Evolutionary conservation across 441 rosid genomes (phyloP).

Genomic region (Erysimum pusillum): DNA sequence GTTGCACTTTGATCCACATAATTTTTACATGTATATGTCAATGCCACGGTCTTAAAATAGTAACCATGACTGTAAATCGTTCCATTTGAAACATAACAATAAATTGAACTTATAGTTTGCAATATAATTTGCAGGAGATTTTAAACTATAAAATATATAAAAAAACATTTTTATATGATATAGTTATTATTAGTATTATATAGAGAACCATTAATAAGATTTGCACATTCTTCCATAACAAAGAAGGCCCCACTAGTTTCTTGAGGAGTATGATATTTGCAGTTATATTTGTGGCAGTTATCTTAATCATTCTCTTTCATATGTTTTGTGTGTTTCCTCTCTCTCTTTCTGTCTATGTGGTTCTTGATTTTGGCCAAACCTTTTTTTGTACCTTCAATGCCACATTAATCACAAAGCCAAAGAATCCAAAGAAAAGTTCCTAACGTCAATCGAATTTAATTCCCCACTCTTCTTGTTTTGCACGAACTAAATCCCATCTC

Average conservation of each 20-base stretch:
- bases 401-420: conserved; percentile 20
- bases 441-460: conserved; percentile 35
- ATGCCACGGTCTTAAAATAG: not conserved
- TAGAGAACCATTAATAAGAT: conserved; percentile 25
- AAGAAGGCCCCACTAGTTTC: conserved; percentile 40
- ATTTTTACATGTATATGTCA: too few relatives aligned
- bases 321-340: conserved; percentile 34
- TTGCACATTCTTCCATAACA: conserved; percentile 46
- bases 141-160: too few relatives aligned
- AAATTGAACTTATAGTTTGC: not conserved
- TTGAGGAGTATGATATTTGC: conserved; percentile 39
- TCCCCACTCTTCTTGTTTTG: not conserved
- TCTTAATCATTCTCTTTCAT: conserved; percentile 42
- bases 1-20: conserved; percentile 2
- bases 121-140: too few relatives aligned
- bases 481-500: conserved; percentile 33
- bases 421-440: conserved; percentile 3
- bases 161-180: not conserved
- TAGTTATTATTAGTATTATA: too few relatives aligned
- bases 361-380: conserved; percentile 38
- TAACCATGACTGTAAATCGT: not conserved
- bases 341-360: not conserved
- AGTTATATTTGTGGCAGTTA: conserved; percentile 50
- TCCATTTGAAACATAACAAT: not conserved
- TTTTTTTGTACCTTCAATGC: conserved; percentile 33